These are phyloP conservation scores for Diplodia mutila DNA, from an alignment of 2,329 filamentous ascomycete genomes.

Conservation along the genomic window DNA sequence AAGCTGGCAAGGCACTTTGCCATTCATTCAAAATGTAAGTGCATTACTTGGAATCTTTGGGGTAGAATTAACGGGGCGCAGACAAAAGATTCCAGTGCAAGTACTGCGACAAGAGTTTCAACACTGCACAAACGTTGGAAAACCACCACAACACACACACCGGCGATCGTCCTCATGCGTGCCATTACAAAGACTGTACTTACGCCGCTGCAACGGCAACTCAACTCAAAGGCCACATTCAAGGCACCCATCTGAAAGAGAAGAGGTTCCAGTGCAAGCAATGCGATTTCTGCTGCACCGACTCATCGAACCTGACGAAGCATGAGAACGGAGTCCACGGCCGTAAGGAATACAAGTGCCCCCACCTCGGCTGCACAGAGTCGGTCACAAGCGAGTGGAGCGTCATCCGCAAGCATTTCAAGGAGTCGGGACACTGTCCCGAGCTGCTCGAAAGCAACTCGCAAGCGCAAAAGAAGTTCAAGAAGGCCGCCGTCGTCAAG, in stretches of 20 bases:
- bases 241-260: constrained; percentile 41
- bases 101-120: constrained; percentile 44
- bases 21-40: constrained; percentile 38
- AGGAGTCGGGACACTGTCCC: constrained; percentile 41
- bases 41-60: neutral
- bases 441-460: constrained; percentile 40
- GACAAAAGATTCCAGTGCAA: constrained; percentile 43
- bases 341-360: constrained; percentile 36
- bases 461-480: constrained; percentile 39
- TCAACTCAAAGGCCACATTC: constrained; percentile 39
- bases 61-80: constrained; percentile 14
- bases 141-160: constrained; percentile 46
- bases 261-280: constrained; percentile 45
- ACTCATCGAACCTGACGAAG: constrained; percentile 42
- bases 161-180: constrained; percentile 42
- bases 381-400: constrained; percentile 46
- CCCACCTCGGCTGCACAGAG: constrained; percentile 42
- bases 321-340: constrained; percentile 34
- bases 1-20: constrained; percentile 45
- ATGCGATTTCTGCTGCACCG: constrained; percentile 45
- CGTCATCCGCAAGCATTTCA: constrained; percentile 44
- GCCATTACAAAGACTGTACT: constrained; percentile 36
- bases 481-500: constrained; percentile 24
- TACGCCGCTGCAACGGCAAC: constrained; percentile 46
- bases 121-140: constrained; percentile 46